phyloP scores from a whole-genome alignment of 495 filamentous ascomycete genomes.

The Penicillium samsonianum region DNA sequence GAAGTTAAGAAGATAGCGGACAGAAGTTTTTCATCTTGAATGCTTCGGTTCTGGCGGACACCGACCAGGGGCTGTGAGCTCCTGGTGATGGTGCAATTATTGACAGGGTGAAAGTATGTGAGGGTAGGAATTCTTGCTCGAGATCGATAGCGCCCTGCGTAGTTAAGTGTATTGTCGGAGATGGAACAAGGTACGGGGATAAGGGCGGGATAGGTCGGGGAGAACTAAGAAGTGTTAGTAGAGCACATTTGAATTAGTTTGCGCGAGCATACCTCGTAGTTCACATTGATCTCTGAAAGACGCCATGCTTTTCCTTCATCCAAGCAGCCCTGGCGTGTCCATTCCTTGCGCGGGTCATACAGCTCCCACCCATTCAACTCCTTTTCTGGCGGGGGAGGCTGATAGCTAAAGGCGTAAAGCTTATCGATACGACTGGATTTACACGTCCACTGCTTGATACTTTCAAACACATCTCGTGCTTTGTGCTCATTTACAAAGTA shows the following conservation, averaged over 20 bases:
- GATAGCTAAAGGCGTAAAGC: constrained; percentile 87
- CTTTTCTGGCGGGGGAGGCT: constrained; percentile 70
- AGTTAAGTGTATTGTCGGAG: constrained; percentile 94
- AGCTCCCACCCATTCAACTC: constrained; percentile 79
- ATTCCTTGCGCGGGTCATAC: constrained; percentile 85
- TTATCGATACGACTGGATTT: constrained; percentile 82
- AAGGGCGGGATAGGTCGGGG: constrained; percentile 88
- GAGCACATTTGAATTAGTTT: background rate
- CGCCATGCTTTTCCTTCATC: constrained; percentile 84
- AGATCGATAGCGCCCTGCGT: constrained; percentile 87
- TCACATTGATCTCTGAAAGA: constrained; percentile 83
- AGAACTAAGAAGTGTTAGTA: constrained; percentile 61
- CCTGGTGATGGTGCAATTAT: constrained; percentile 94
- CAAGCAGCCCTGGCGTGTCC: constrained; percentile 75
- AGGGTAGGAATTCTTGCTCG: constrained; percentile 83
- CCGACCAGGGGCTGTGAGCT: constrained; percentile 93
- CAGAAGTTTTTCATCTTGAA: constrained; percentile 93
- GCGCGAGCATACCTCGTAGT: constrained; percentile 61
- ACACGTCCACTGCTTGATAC: constrained; percentile 79
- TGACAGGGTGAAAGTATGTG: constrained; percentile 91
- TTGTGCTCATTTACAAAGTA: constrained; percentile 75
- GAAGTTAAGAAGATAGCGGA: constrained; percentile 89
- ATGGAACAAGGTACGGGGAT: constrained; percentile 83
- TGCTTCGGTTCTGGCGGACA: constrained; percentile 82
- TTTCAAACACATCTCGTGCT: constrained; percentile 85